Base-by-base conservation (phyloP, 2,329 filamentous ascomycete species). In the Exophiala bonariae region DNA sequence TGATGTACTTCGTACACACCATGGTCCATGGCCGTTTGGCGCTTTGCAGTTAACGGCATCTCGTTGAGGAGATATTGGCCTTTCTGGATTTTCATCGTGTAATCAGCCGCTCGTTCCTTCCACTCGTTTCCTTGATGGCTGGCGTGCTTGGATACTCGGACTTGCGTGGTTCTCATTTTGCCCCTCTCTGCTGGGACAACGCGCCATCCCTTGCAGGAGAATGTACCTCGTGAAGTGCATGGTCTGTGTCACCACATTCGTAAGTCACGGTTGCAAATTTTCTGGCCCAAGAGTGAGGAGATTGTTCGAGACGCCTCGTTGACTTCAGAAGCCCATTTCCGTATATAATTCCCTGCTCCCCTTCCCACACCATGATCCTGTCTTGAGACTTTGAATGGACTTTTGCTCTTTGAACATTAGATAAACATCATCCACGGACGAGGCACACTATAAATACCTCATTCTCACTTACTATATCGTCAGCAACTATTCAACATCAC, bases 41-140 rank as follows among this genome's bases (percentile, higher is more conserved):
- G 44, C 54, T 57, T 56, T 55, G 37, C 55, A 50, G 46, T 52
- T 53, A 48, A 52, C 56, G 41, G 48, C 56, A 55, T 47, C 41
- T 26, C 30, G 23, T 45, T 46, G 41, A 31, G 39, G 39, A 47
- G 39, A 41, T 28, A 31, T 20, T 37, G 35, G 11, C 4, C 8
- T 14, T 14, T 16, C 20, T 51, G 41, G 36, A n/a, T 44, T 50
- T 47, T 35, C 42, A 50, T 50, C 47, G 47, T 36, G 47, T 50
- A 41, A 50, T 50, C 47, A 33, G 36, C 13, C 33, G 13, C 19
- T 20, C 10, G 34, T 39, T 19, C 20, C 23, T 19, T 23, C 37
- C 22, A 26, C 23, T 26, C 23, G 23, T 6, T n/a, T n/a, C 18
- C 32, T 26, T 41, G 42, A 31, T 31, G 35, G 36, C 33, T 20